Base-by-base conservation (phyloP, 495 filamentous ascomycete genomes). In the Ramalina intermedia region DNA sequence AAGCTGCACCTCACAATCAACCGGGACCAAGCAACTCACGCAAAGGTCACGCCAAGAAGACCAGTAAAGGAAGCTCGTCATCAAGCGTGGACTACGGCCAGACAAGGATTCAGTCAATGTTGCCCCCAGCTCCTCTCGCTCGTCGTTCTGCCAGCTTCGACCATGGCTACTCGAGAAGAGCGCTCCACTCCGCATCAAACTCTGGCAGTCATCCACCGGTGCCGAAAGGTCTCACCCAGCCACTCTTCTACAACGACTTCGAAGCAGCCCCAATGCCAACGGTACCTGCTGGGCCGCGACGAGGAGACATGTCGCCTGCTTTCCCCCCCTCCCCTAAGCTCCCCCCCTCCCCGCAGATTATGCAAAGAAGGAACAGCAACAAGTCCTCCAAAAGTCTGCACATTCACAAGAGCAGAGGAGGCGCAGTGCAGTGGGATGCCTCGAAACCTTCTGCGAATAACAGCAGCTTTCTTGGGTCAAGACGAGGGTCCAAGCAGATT, bases 211-310 rank as follows among this genome's bases (percentile, higher is more conserved):
- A 48, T 39, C 29, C 41, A 47, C 47, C 41, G 23, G 5, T 43
- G 8, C 39, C 21, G 58, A 64, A 3, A 56, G 64, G 48, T 62
- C 58, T 47, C 26, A 47, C 46, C 24, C 40, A 46, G 16, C 57
- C 64, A 0, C 66, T 61, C 36, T 48, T 60, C 9, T 73, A 75
- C 47, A 62, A 80, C 55, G 71, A 78, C 48, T 76, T 81, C 61
- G 87, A 94, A 57, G 85, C 89, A 49, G 91, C 91, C 26, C 90
- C 89, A 12, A 88, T 82, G 18, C 91, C 91, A 20, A 91, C 80
- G 37, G 68, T 98, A 43, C 88, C 87, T 17, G 82, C 71, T 39
- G 90, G 89, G 12, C 87, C 89, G 45, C 74, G 85, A 21, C 55
- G 56, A 24, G 54, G 54, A 36, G 50, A 46, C 33, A 50, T 55